Evolutionary conservation across 2,329 filamentous ascomycete species (phyloP), one percentile per base, ranked within the genome.

Genomic region (Polychaeton citri): DNA sequence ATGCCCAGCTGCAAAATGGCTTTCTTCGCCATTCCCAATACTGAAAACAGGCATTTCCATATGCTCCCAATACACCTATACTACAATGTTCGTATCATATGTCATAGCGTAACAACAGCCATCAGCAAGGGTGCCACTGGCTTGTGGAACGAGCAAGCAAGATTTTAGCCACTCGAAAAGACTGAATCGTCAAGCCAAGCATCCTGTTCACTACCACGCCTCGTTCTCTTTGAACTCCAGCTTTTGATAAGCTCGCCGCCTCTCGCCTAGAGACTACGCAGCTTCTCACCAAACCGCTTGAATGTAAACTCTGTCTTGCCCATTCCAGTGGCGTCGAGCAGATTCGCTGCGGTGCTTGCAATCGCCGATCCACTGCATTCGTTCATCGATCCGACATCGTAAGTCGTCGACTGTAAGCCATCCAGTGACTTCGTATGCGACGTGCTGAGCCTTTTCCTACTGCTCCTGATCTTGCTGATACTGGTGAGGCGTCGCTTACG

Each of bases 281-380:
- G 39, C 39, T 53, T 58, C 42, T 62, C 57, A 12, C 56, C 57
- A 21, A 62, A 51, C 19, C 55, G 49, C 48, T 57, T 60, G 39
- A 61, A 52, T 19, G 53, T 48, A 37, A 61, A 60, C 40, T 62
- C 59, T 6, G 55, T 48, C 43, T 54, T 57, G 30, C 57, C 52
- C 58, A 60, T 61, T 10, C 59, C 57, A 4, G 48, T 47, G 8
- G 52, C 55, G 34, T 58, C 53, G n/a, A n/a, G n/a, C n/a, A n/a
- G n/a, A n/a, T n/a, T n/a, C n/a, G n/a, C n/a, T 32, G 47, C 49
- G 2, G 46, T 50, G 33, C 45, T 40, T 13, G 47, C 46, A 8
- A 33, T 34, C 5, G 43, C 41, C 34, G 38, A 43, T 15, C 44
- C 44, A 5, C 43, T 38, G 24, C 42, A 46, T 20, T 45, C 37